Percentiles rank a stretch among this genome's conserved stretches.
phyloP scores from a whole-genome alignment of 805 yeast genomes.

The Wickerhamiella nectarea region DNA sequence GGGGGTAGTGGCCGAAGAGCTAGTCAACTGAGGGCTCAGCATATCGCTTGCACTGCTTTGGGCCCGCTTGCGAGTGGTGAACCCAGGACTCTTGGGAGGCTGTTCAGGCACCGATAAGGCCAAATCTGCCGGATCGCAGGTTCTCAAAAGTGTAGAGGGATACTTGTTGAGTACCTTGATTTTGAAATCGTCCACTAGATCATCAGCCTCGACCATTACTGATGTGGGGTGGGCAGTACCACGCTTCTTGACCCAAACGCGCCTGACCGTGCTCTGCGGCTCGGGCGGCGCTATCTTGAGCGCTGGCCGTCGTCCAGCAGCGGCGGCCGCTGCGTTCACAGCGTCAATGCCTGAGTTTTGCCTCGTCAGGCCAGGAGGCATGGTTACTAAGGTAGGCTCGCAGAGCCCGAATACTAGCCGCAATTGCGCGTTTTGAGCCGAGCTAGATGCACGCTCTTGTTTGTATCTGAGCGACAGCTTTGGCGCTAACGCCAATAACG shows the following conservation, averaged over 20 bases:
- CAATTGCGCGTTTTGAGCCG: no score
- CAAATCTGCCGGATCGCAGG: conserved; percentile 57
- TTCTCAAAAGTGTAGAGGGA: conserved; percentile 50
- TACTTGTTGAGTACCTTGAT: conserved; percentile 45
- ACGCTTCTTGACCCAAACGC: conserved; percentile 27
- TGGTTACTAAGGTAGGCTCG: neutral
- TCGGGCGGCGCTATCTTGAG: conserved; percentile 7
- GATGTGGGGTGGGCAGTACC: conserved; percentile 47
- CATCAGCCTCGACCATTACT: conserved; percentile 42
- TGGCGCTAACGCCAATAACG: no score
- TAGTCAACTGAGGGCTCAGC: neutral
- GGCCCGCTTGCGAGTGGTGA: neutral
- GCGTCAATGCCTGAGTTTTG: conserved; percentile 8
- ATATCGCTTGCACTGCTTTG: neutral
- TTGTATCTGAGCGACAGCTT: no score
- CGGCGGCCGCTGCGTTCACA: conserved; percentile 6
- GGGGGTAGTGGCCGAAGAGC: neutral
- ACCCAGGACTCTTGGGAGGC: conserved; percentile 1
- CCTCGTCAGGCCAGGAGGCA: conserved; percentile 1
- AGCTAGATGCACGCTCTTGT: no score
- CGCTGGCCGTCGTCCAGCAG: conserved; percentile 3
- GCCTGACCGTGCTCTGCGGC: conserved; percentile 11
- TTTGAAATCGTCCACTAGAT: conserved; percentile 68
- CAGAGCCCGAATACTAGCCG: no score
- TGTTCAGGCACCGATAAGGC: conserved; percentile 18